A percentile compares a stretch with the other conserved stretches of the same genome.
These are phyloP conservation scores for Linnemannia schmuckeri DNA, from an alignment of 192 early-diverging fungal species.

Conservation along the genomic window DNA sequence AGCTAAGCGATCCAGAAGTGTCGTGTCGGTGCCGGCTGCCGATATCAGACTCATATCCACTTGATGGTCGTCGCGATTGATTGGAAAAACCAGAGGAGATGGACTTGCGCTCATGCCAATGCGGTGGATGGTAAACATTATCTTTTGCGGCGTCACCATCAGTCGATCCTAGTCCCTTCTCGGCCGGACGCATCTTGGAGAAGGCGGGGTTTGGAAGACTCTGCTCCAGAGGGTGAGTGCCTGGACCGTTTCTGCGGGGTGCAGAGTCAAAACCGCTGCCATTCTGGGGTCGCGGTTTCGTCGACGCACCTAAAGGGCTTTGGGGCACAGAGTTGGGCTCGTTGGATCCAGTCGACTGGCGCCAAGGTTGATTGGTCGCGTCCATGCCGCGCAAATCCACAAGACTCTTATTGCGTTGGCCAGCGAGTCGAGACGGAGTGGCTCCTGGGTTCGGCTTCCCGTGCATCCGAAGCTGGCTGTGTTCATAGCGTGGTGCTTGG, in stretches of 20 bases:
- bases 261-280: not conserved
- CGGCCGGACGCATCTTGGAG: slow-evolving; percentile 2
- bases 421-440: slow-evolving; percentile 14
- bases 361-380: slow-evolving; percentile 41
- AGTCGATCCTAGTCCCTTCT: slow-evolving; percentile 1
- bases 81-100: not conserved
- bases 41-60: slow-evolving; percentile 33
- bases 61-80: slow-evolving; percentile 12
- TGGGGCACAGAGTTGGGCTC: not conserved
- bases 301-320: not conserved
- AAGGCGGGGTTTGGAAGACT: not conserved
- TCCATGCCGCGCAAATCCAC: slow-evolving; percentile 35
- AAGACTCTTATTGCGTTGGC: slow-evolving; percentile 54
- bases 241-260: not conserved
- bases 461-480: slow-evolving; percentile 43
- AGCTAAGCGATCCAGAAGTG: not conserved
- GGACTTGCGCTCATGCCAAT: slow-evolving; percentile 48
- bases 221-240: slow-evolving; percentile 8
- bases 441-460: slow-evolving; percentile 7
- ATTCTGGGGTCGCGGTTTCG: slow-evolving; percentile 14
- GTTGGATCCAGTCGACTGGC: slow-evolving; percentile 18
- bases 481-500: slow-evolving; percentile 24
- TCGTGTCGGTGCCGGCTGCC: slow-evolving; percentile 26
- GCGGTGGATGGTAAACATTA: slow-evolving; percentile 49
- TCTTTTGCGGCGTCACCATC: slow-evolving; percentile 7